Conservation (phyloP, 371 early-diverging fungal species). For the Apophysomyces elegans region DNA sequence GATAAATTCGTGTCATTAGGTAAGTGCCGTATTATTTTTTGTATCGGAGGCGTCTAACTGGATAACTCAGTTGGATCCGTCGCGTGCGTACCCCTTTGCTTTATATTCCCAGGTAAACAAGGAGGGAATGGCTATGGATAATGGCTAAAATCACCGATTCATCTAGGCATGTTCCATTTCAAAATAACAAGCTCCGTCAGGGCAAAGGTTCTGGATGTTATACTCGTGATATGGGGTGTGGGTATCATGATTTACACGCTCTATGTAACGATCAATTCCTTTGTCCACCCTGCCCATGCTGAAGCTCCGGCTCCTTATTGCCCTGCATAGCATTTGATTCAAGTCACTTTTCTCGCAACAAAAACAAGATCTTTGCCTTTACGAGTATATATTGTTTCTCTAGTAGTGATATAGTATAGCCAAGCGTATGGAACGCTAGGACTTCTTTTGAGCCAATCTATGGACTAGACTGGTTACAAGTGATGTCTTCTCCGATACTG, state of each 20-base stretch:
- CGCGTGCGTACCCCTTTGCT: conserved; percentile 62
- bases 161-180: conserved; percentile 68
- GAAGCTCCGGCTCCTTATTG: conserved; percentile 22
- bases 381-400: too few relatives aligned
- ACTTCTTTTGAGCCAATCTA: too few relatives aligned
- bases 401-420: too few relatives aligned
- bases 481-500: too few relatives aligned
- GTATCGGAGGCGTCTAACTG: conserved; percentile 6
- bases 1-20: conserved; percentile 73
- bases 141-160: neutral
- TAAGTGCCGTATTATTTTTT: conserved; percentile 27
- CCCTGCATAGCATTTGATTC: conserved; percentile 4
- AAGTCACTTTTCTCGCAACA: too few relatives aligned
- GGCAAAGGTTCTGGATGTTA: conserved; percentile 36
- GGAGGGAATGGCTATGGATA: neutral
- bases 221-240: conserved; percentile 57
- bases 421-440: too few relatives aligned
- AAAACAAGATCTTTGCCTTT: too few relatives aligned
- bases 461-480: too few relatives aligned
- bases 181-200: conserved; percentile 42
- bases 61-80: conserved; percentile 41
- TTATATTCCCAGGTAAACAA: conserved; percentile 67
- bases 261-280: conserved; percentile 40
- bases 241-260: conserved; percentile 53
- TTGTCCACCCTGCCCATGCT: conserved; percentile 20